These are phyloP conservation scores for Pittosporum tobira DNA, from an alignment of 129 eudicot genomes.

Conservation along the genomic window DNA sequence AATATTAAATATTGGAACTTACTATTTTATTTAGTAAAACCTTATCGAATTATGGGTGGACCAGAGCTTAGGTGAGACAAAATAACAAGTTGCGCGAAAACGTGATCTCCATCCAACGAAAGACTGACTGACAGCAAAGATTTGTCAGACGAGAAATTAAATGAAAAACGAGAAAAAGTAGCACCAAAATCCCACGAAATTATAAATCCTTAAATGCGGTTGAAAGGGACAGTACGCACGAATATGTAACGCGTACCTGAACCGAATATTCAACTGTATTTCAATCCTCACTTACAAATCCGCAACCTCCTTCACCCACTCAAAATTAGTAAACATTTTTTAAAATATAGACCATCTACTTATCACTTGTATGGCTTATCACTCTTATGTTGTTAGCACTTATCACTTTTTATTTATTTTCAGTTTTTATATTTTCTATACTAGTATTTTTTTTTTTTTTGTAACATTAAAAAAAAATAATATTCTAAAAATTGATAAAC, in stretches of 20 bases:
- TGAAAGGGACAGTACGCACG: background rate
- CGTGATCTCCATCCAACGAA: too few species aligned
- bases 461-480: too few species aligned
- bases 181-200: background rate
- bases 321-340: constrained; percentile 25
- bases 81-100: too few species aligned
- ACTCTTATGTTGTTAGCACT: background rate
- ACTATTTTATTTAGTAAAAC: too few species aligned
- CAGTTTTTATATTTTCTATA: too few species aligned
- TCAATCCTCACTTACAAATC: constrained; percentile 49
- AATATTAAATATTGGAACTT: too few species aligned
- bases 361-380: background rate
- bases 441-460: too few species aligned
- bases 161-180: background rate
- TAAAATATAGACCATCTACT: too few species aligned
- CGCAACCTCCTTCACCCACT: constrained; percentile 30
- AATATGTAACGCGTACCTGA: constrained; percentile 21
- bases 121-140: too few species aligned
- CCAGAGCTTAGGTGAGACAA: too few species aligned
- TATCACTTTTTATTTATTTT: constrained; percentile 30
- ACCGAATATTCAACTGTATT: constrained; percentile 46
- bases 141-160: background rate
- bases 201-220: background rate
- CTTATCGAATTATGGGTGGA: too few species aligned
- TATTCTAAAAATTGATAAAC: too few species aligned